These are phyloP conservation scores for Handroanthus guayacan DNA, from an alignment of 257 asterid genomes.

Conservation along the genomic window DNA sequence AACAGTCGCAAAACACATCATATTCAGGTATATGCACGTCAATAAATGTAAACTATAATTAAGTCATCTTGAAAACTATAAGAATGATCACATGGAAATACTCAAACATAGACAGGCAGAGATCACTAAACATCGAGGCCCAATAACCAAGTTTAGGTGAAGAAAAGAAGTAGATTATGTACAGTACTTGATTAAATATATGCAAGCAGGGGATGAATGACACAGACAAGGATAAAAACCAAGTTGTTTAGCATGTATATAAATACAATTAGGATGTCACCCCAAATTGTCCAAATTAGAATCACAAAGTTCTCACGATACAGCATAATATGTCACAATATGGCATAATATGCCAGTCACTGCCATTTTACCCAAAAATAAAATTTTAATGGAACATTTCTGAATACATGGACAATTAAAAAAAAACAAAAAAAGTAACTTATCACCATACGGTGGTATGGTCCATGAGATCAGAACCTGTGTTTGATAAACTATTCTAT, in stretches of 20 bases:
- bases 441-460: background rate
- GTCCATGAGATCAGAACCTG: background rate
- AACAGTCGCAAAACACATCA: slow-evolving; percentile 2
- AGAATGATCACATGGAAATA: background rate
- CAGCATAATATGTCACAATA: background rate
- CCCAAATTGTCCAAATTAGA: slow-evolving; percentile 9
- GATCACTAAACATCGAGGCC: background rate
- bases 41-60: background rate
- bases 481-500: background rate
- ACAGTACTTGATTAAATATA: slow-evolving; percentile 15
- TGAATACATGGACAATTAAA: background rate
- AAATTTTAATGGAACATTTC: background rate
- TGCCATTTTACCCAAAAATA: slow-evolving; percentile 14
- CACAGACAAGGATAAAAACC: slow-evolving; percentile 5
- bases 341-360: slow-evolving; percentile 17
- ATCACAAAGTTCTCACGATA: background rate
- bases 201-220: background rate
- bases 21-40: background rate
- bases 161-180: background rate
- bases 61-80: background rate
- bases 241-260: background rate
- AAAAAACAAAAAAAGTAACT: slow-evolving; percentile 14
- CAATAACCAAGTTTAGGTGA: background rate
- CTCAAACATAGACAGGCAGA: slow-evolving; percentile 11
- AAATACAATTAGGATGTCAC: background rate